Evolutionary conservation across 2,329 filamentous ascomycete species (phyloP).

Genomic region (Alternaria panax): DNA sequence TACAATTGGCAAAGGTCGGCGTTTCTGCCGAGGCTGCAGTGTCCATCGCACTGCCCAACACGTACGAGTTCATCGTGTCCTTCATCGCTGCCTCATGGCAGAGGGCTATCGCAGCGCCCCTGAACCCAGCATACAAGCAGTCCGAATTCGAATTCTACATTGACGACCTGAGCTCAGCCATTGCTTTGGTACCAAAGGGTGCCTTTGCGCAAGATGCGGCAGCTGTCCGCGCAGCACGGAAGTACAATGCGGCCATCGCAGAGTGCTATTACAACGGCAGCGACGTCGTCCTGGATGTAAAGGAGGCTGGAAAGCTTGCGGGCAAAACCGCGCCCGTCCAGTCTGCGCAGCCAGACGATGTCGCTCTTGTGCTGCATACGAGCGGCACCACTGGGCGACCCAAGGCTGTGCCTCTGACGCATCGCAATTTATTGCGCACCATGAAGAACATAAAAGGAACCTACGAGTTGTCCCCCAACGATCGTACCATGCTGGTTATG

Average conservation of each 20-base stretch:
- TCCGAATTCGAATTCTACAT: slow-evolving; percentile 93
- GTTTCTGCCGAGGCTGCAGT: slow-evolving; percentile 74
- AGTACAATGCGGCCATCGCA: slow-evolving; percentile 83
- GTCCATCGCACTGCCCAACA: slow-evolving; percentile 84
- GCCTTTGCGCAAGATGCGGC: slow-evolving; percentile 71
- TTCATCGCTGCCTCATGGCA: slow-evolving; percentile 89
- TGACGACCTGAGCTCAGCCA: slow-evolving; percentile 80
- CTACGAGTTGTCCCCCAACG: slow-evolving; percentile 72
- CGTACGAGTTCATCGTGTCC: slow-evolving; percentile 85
- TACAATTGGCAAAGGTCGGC: slow-evolving; percentile 77
- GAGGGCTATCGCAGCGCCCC: slow-evolving; percentile 81
- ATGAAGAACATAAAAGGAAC: slow-evolving; percentile 85
- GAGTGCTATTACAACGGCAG: slow-evolving; percentile 81
- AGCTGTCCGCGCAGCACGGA: slow-evolving; percentile 77
- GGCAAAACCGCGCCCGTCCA: slow-evolving; percentile 59
- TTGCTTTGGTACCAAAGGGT: slow-evolving; percentile 78
- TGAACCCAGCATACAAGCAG: slow-evolving; percentile 89
- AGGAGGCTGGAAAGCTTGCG: slow-evolving; percentile 73
- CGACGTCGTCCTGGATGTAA: slow-evolving; percentile 79
- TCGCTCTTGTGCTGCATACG: slow-evolving; percentile 83
- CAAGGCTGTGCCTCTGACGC: slow-evolving; percentile 81
- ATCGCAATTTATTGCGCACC: slow-evolving; percentile 79
- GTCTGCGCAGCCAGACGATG: slow-evolving; percentile 74
- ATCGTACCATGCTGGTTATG: slow-evolving; percentile 88
- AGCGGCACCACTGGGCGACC: slow-evolving; percentile 85